Base-by-base conservation (phyloP, 1,284 basidiomycete genomes). In the Ustilago xerochloae region DNA sequence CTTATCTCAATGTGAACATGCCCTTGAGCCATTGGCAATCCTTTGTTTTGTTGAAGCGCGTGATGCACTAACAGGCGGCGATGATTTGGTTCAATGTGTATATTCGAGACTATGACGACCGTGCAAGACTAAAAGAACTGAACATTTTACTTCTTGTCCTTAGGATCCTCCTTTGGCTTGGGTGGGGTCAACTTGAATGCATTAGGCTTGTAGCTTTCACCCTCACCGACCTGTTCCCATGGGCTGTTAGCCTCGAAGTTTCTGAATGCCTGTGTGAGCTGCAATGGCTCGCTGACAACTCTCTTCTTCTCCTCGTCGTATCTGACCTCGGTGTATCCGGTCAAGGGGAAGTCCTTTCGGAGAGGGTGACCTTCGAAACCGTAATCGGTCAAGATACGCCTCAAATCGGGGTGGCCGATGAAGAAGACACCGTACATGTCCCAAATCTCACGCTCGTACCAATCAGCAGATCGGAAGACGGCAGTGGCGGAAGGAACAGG, bases 241-340 rank as follows among this genome's bases (percentile, higher is more conserved):
- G 97, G 95, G 36, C 54, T 62, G 65, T 75, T 75, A 10, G 78
- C 90, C 82, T 94, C 93, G 85, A 98, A 98, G 88, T 98, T 97
- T 61, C 96, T 90, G 91, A 97, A 99, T 43, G 96, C 96, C 86
- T 99, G 97, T 9, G 95, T 95, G 75, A 99, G 89, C 85, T 99
- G 97, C 60, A 99, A 87, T 28, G 97, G 97, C 85, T 99, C 97
- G 81, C 96, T 96, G 24, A 99, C 94, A 61, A 99, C 94, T 48
- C 96, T 93, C 87, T 99, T 99, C 85, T 93, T 91, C 87, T 97
- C 96, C 87, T 99, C 97, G 84, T 98, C 95, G 84, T 98, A 99
- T 60, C 97, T 91, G 50, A 99, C 89, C 86, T 99, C 97, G 10
- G 94, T 93, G 87, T 99, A 99, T 33, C 96, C 96, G 4, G 94